Evolutionary conservation across 768 basidiomycete species (phyloP).

Genomic region (Galerina marginata): DNA sequence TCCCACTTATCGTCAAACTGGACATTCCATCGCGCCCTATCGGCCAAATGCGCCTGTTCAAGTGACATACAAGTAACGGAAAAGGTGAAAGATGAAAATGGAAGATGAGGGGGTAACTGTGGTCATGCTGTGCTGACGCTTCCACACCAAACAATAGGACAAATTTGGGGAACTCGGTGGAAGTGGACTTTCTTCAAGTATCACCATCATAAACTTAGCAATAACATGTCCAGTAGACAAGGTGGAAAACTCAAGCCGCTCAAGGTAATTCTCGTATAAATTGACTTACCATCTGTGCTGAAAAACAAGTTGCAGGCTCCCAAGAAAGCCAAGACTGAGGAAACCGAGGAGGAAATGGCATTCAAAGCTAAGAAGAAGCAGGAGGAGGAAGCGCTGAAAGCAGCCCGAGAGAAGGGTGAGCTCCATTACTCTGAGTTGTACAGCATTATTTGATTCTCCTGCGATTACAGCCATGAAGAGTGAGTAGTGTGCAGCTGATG

Average conservation of each 20-base stretch:
- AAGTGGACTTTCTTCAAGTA: slow-evolving; percentile 5
- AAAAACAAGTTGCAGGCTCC: slow-evolving; percentile 57
- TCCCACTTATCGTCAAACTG: slow-evolving; percentile 36
- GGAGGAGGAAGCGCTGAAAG: slow-evolving; percentile 75
- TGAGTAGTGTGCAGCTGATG: slow-evolving; percentile 31
- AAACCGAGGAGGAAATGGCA: slow-evolving; percentile 70
- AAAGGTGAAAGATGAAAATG: background rate
- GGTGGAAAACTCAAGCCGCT: slow-evolving; percentile 89
- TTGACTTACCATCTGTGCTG: slow-evolving; percentile 7
- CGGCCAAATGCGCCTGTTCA: background rate
- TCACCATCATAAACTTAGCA: slow-evolving; percentile 9
- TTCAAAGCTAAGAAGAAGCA: slow-evolving; percentile 81
- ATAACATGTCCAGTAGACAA: slow-evolving; percentile 67
- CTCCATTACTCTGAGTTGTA: slow-evolving; percentile 5
- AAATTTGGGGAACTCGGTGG: background rate
- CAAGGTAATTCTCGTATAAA: slow-evolving; percentile 55
- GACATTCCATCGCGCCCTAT: slow-evolving; percentile 5
- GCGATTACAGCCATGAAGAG: slow-evolving; percentile 56
- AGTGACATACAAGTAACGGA: background rate
- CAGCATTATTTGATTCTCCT: slow-evolving; percentile 5
- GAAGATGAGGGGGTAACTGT: background rate
- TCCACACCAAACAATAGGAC: slow-evolving; percentile 10
- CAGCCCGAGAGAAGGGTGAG: slow-evolving; percentile 74
- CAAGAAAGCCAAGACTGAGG: slow-evolving; percentile 81
- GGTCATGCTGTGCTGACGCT: slow-evolving; percentile 4